Base-by-base conservation (phyloP, 2,329 filamentous ascomycete species). In the Pseudomassariella vexata region DNA sequence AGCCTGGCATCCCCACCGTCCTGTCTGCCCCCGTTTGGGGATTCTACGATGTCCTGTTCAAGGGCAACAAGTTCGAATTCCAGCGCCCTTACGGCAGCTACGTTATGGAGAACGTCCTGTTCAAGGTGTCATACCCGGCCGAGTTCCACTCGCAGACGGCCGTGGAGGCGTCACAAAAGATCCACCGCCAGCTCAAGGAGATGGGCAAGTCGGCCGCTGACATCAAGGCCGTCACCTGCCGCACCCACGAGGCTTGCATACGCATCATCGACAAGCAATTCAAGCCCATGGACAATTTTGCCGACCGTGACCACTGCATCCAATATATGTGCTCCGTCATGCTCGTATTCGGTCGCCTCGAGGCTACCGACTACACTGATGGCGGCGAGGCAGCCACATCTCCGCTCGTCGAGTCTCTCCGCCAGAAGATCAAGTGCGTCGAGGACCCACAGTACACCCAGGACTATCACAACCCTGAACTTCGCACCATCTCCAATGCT, bases 241-340 rank as follows among this genome's bases (percentile, higher is more conserved):
- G 92, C 52, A 98, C 92, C 7, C 92, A 98, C 69, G 92, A 98
- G 67, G 92, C 92, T 37, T 96, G 92, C 70, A 79, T 98, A 57
- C 88, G 92, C 53, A 98, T 98, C 66, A 98, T 98, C 54, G 92
- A 98, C 77, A 98, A 98, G 76, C 92, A 98, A 68, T 94, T 95
- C 76, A 96, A 95, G 77, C 82, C 89, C 50, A 94, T 98, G 86
- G 89, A 95, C 73, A 98, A 98, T 79, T 98, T 96, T 56, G 92
- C 92, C 55, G 92, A 98, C 68, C 88, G 92, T 55, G 92, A 98
- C 66, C 92, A 98, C 76, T 98, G 92, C 68, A 90, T 98, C 48
- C 92, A 96, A 70, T 98, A 98, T 78, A 98, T 98, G 92, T 85
- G 87, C 56, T 73, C 89, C 44, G 88, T 87, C 53, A 96, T 96